phyloP scores from a whole-genome alignment of 768 basidiomycete species.

The Basidioascus undulatus region DNA sequence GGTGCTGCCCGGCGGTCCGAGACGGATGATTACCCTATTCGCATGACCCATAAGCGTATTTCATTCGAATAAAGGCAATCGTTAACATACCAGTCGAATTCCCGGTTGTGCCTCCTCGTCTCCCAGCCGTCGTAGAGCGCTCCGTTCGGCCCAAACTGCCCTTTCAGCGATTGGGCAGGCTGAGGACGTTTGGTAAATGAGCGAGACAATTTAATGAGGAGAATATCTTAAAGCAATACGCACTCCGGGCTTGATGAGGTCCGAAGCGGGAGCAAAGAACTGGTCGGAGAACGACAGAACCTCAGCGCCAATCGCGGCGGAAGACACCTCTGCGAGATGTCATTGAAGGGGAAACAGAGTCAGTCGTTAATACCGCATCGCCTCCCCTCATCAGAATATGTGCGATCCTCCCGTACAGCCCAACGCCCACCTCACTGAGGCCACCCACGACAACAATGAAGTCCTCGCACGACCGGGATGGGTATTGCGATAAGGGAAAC shows the following conservation, averaged over 20 bases:
- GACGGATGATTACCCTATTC: conserved; percentile 65
- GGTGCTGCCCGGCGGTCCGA: conserved; percentile 43
- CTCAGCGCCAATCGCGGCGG: conserved; percentile 52
- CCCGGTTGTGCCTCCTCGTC: conserved; percentile 60
- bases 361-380: too few relatives aligned
- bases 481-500: too few relatives aligned
- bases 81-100: conserved; percentile 52
- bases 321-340: conserved; percentile 88
- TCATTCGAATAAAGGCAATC: too few relatives aligned
- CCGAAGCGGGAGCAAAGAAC: conserved; percentile 71
- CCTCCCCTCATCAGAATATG: too few relatives aligned
- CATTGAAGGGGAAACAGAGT: too few relatives aligned
- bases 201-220: not conserved
- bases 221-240: conserved; percentile 9
- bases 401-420: too few relatives aligned
- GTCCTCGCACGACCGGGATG: too few relatives aligned
- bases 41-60: not conserved
- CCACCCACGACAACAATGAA: too few relatives aligned
- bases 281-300: conserved; percentile 69
- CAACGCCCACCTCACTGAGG: too few relatives aligned
- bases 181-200: conserved; percentile 16
- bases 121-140: conserved; percentile 94
- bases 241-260: conserved; percentile 64
- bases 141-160: conserved; percentile 91
- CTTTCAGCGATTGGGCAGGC: conserved; percentile 72